Evolutionary conservation across 495 filamentous ascomycete species (phyloP).

Genomic region (Hamigera avellanea): DNA sequence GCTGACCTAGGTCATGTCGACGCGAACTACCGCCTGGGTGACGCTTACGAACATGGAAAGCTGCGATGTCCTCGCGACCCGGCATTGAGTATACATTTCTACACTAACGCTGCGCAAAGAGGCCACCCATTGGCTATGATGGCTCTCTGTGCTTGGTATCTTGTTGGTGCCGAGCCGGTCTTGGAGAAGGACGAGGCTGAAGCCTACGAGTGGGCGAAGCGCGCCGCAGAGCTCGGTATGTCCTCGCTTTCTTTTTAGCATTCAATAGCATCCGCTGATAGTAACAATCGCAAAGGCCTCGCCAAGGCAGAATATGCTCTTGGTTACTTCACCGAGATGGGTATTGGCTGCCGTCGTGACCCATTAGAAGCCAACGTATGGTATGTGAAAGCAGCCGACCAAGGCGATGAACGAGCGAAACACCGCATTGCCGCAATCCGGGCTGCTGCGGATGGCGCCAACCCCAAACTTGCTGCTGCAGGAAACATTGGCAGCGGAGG

Average conservation of each 20-base stretch:
- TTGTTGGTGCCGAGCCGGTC: constrained; percentile 87
- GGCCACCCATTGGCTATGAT: constrained; percentile 92
- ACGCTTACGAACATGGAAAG: constrained; percentile 90
- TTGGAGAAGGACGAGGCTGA: constrained; percentile 92
- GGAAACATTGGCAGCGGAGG: constrained; percentile 1
- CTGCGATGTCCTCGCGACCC: constrained; percentile 82
- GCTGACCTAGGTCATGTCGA: constrained; percentile 84
- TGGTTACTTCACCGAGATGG: constrained; percentile 97
- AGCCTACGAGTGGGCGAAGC: constrained; percentile 90
- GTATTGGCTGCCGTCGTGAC: constrained; percentile 88
- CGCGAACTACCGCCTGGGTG: constrained; percentile 79
- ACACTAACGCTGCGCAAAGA: constrained; percentile 78
- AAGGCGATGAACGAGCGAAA: constrained; percentile 81
- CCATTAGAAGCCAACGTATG: constrained; percentile 92
- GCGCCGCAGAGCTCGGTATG: constrained; percentile 75
- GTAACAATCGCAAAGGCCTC: constrained; percentile 43
- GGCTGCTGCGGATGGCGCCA: constrained; percentile 68
- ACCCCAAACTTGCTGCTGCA: constrained; percentile 18
- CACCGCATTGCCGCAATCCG: constrained; percentile 76
- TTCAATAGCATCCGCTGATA: background rate
- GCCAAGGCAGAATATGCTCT: constrained; percentile 92
- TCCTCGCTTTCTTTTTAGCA: constrained; percentile 2
- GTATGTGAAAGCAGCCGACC: constrained; percentile 94
- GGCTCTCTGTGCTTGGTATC: constrained; percentile 97
- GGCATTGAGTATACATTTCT: constrained; percentile 92